Conservation (phyloP, 768 basidiomycete genomes). For the Cystobasidium onofrii region DNA sequence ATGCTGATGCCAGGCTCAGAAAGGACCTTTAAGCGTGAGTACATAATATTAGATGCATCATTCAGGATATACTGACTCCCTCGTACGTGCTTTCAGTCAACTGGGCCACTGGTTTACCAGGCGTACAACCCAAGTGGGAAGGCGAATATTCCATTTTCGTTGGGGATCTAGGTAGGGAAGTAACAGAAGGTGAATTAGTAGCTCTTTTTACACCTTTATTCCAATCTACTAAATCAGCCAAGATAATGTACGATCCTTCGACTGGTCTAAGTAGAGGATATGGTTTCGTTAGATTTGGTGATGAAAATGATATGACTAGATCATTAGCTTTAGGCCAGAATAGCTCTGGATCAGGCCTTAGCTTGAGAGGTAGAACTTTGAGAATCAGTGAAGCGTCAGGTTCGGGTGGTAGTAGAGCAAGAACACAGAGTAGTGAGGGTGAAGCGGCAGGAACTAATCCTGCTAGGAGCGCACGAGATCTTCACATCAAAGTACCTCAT, state of each 20-base stretch:
- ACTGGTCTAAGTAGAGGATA: constrained; percentile 84
- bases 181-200: constrained; percentile 90
- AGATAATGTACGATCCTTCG: constrained; percentile 63
- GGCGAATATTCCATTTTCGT: constrained; percentile 87
- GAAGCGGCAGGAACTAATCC: background rate
- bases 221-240: constrained; percentile 80
- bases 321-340: constrained; percentile 64
- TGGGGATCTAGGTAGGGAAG: constrained; percentile 84
- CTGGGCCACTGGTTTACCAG: constrained; percentile 43
- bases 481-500: constrained; percentile 20
- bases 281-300: constrained; percentile 85
- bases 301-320: constrained; percentile 78
- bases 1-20: constrained; percentile 75
- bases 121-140: constrained; percentile 41
- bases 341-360: constrained; percentile 43
- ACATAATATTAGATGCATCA: too few relatives aligned
- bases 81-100: constrained; percentile 36
- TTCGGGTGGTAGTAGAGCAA: constrained; percentile 25
- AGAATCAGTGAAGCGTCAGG: constrained; percentile 41
- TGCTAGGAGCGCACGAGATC: constrained; percentile 2
- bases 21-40: constrained; percentile 62
- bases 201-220: constrained; percentile 70
- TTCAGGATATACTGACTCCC: too few relatives aligned
- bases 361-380: constrained; percentile 39
- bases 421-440: constrained; percentile 22